Conservation (phyloP, 2,329 filamentous ascomycete genomes). For the Trichoderma sp. region DNA sequence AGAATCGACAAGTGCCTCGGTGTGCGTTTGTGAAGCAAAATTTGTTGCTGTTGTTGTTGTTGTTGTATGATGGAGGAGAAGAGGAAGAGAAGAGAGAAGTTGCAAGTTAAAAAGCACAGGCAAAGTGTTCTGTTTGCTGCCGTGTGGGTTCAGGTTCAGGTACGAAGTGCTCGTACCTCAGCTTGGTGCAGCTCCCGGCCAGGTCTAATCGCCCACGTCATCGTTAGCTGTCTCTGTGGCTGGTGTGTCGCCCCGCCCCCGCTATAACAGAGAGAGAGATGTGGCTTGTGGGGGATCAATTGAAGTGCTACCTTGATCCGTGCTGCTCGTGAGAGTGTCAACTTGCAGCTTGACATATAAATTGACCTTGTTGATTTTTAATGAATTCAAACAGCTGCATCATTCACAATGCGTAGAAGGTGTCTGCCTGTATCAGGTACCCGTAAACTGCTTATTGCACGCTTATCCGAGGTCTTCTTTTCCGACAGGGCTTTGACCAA, state of each 20-base stretch:
- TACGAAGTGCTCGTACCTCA: not conserved
- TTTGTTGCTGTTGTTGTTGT: no score
- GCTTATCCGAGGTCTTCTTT: not conserved
- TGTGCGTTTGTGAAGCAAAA: not conserved
- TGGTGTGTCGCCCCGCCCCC: slow-evolving; percentile 33
- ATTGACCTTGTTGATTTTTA: no score
- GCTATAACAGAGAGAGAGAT: slow-evolving; percentile 3
- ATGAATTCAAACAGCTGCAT: no score
- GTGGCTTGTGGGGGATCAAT: slow-evolving; percentile 18
- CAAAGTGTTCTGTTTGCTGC: slow-evolving; percentile 19
- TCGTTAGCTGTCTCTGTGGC: slow-evolving; percentile 37
- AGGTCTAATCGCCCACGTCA: slow-evolving; percentile 41
- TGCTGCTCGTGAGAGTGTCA: no score
- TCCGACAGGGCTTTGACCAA: not conserved
- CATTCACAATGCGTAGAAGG: no score
- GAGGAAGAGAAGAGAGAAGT: not conserved
- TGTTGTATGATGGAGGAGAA: not conserved
- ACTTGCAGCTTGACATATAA: no score
- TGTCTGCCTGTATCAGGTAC: not conserved
- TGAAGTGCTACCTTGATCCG: not conserved
- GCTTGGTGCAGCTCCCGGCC: slow-evolving; percentile 13
- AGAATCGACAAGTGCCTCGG: no score
- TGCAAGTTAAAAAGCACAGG: not conserved
- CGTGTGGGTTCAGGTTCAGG: slow-evolving; percentile 17
- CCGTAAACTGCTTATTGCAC: no score